These are phyloP conservation scores for Dendryphion nanum DNA, from an alignment of 2,329 filamentous ascomycete species.

Conservation along the genomic window DNA sequence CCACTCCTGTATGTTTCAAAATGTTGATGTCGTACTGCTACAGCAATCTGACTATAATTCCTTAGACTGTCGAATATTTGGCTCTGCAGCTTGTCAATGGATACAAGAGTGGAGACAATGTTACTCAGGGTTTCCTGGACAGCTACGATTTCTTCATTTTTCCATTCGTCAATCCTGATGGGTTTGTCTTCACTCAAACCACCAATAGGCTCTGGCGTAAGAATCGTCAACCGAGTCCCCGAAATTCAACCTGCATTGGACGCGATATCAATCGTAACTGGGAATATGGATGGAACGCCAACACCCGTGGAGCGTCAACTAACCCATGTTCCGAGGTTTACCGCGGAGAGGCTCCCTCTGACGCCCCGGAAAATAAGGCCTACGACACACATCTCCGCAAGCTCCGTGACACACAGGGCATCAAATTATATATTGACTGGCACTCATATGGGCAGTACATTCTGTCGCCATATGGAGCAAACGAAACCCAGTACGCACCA, in stretches of 20 bases:
- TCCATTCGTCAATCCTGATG: slow-evolving; percentile 32
- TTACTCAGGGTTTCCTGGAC: slow-evolving; percentile 31
- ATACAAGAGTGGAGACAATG: slow-evolving; percentile 24
- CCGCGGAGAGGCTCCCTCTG: slow-evolving; percentile 26
- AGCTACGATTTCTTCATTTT: slow-evolving; percentile 34
- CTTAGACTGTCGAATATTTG: slow-evolving; percentile 25
- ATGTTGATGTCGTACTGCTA: too few relatives aligned
- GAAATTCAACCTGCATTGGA: slow-evolving; percentile 28
- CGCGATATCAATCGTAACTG: slow-evolving; percentile 37
- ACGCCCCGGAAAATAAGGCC: slow-evolving; percentile 27
- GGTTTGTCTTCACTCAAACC: slow-evolving; percentile 34
- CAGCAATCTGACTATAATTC: background rate
- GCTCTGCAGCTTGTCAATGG: slow-evolving; percentile 25
- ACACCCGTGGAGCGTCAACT: slow-evolving; percentile 25
- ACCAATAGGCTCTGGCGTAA: slow-evolving; percentile 36
- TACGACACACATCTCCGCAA: slow-evolving; percentile 48
- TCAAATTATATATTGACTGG: slow-evolving; percentile 63
- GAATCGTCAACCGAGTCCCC: slow-evolving; percentile 29
- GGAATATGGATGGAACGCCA: slow-evolving; percentile 29
- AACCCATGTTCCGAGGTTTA: slow-evolving; percentile 30
- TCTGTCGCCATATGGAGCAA: slow-evolving; percentile 58
- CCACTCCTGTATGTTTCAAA: slow-evolving; percentile 41
- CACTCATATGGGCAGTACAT: slow-evolving; percentile 63
- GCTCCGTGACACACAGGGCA: slow-evolving; percentile 46
- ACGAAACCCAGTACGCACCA: slow-evolving; percentile 47